A percentile compares a stretch with the other conserved stretches of the same genome.
Evolutionary conservation across 2,329 filamentous ascomycete species (phyloP).

Genomic region (Chrysoporthe cubensis): DNA sequence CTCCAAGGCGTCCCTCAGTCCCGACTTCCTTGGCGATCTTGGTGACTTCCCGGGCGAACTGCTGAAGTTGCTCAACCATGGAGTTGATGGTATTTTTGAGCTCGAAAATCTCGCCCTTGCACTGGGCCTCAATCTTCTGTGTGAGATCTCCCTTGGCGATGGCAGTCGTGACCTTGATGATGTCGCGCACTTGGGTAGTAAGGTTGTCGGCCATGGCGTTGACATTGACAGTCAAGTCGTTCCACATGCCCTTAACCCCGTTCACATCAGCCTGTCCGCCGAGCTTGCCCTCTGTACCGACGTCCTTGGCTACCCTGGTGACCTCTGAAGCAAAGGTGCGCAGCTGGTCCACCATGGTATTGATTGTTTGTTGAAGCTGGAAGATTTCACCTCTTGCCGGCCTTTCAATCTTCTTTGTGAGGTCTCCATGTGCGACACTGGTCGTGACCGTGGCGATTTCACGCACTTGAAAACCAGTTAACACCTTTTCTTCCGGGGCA

Average conservation of each 20-base stretch:
- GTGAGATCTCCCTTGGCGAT: conserved; percentile 87
- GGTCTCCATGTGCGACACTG: conserved; percentile 79
- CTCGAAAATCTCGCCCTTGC: conserved; percentile 87
- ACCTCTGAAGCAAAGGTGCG: conserved; percentile 84
- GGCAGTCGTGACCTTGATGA: conserved; percentile 78
- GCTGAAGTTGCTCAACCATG: conserved; percentile 97
- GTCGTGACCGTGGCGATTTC: conserved; percentile 86
- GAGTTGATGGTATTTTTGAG: conserved; percentile 99
- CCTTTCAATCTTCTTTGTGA: conserved; percentile 83
- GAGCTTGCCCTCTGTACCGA: conserved; percentile 81
- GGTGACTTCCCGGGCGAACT: conserved; percentile 96
- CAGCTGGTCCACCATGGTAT: conserved; percentile 87
- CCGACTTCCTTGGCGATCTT: conserved; percentile 96
- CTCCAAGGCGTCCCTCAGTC: conserved; percentile 90
- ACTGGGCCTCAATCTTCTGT: conserved; percentile 93
- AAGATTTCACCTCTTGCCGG: conserved; percentile 82
- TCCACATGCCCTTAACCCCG: conserved; percentile 87
- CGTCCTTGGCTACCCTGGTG: conserved; percentile 79
- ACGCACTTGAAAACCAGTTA: conserved; percentile 56
- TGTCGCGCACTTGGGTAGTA: conserved; percentile 90
- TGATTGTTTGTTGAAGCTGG: conserved; percentile 83
- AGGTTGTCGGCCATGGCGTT: conserved; percentile 89
- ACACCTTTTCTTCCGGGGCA: not conserved
- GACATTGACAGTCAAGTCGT: conserved; percentile 82
- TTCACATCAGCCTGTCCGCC: conserved; percentile 83